Conservation (phyloP, 139 green algal genomes). For the Coelastrella sp. region DNA sequence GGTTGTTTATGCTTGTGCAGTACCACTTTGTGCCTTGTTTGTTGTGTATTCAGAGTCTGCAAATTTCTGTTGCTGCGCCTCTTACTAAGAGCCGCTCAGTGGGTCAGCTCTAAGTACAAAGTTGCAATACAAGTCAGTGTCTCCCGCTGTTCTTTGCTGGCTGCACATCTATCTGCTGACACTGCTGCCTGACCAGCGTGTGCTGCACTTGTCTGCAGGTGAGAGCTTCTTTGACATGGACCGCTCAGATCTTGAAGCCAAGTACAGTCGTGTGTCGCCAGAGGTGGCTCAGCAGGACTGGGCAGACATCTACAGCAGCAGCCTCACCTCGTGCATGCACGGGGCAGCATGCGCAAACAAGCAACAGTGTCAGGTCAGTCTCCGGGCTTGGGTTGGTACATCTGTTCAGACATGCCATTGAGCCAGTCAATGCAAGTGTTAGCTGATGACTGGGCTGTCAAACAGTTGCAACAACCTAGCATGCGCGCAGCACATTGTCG, state of each 20-base stretch:
- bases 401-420: too few species aligned
- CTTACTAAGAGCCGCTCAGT: too few species aligned
- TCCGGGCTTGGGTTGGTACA: neutral
- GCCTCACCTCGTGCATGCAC: slow-evolving; percentile 76
- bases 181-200: neutral
- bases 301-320: slow-evolving; percentile 63
- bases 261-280: slow-evolving; percentile 63
- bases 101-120: too few species aligned
- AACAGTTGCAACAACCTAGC: too few species aligned
- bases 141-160: too few species aligned
- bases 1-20: too few species aligned
- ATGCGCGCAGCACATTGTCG: too few species aligned
- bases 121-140: too few species aligned
- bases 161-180: neutral
- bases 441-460: too few species aligned
- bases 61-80: neutral
- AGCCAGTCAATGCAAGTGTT: too few species aligned
- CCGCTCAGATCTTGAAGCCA: slow-evolving; percentile 70
- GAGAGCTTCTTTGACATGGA: slow-evolving; percentile 86
- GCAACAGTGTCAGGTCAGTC: slow-evolving; percentile 62
- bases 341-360: slow-evolving; percentile 70
- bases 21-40: too few species aligned
- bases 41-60: too few species aligned
- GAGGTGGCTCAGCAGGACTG: slow-evolving; percentile 76
- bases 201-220: slow-evolving; percentile 48